Evolutionary conservation across 1,284 basidiomycete genomes (phyloP).

Genomic region (Violaceomyces palustris): DNA sequence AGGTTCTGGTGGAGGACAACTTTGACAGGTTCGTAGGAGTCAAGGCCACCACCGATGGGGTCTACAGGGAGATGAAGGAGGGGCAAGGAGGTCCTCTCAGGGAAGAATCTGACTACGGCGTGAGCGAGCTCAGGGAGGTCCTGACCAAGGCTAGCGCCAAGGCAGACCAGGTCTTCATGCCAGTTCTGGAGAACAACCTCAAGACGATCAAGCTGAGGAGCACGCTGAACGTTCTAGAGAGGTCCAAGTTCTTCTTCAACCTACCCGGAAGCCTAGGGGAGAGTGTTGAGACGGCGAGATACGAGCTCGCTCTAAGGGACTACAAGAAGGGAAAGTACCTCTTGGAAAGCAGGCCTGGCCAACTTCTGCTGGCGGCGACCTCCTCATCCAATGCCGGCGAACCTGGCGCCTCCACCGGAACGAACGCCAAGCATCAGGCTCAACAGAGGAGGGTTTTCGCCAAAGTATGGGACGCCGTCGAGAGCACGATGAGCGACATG

Average conservation of each 20-base stretch:
- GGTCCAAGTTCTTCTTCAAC: constrained; percentile 98
- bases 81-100: constrained; percentile 71
- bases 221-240: constrained; percentile 90
- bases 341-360: constrained; percentile 77
- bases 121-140: constrained; percentile 68
- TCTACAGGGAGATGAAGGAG: constrained; percentile 75
- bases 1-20: constrained; percentile 92
- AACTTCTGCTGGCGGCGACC: constrained; percentile 61
- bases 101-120: constrained; percentile 72
- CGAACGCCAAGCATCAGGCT: constrained; percentile 17
- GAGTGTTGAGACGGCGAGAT: constrained; percentile 69
- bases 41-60: constrained; percentile 88
- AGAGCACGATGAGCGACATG: constrained; percentile 92
- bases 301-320: constrained; percentile 86
- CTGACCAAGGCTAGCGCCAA: constrained; percentile 65
- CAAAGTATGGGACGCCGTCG: constrained; percentile 92
- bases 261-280: constrained; percentile 87
- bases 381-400: constrained; percentile 53
- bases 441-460: constrained; percentile 82
- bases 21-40: constrained; percentile 97
- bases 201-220: constrained; percentile 89
- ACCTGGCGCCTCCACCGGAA: constrained; percentile 11
- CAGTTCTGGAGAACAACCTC: constrained; percentile 89
- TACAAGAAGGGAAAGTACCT: constrained; percentile 96
- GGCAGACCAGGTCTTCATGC: constrained; percentile 91